phyloP scores from a whole-genome alignment of 2,329 filamentous ascomycete species.

The Scedosporium minutisporum region DNA sequence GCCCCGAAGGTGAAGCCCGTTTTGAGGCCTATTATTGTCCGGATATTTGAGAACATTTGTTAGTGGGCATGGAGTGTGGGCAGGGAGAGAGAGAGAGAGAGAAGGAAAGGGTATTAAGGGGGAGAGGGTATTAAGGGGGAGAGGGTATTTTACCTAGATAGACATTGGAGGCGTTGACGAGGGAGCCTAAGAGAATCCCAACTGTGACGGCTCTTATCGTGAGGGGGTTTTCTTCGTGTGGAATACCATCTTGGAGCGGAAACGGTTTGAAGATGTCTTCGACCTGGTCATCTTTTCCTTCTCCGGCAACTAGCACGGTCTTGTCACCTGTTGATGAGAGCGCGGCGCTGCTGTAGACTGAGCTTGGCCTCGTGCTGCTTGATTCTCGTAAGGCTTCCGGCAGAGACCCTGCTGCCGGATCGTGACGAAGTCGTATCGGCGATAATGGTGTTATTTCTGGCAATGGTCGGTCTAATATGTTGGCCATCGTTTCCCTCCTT shows the following conservation, averaged over 20 bases:
- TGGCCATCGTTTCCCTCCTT: not conserved
- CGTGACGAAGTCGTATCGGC: not conserved
- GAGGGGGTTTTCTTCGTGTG: conserved; percentile 37
- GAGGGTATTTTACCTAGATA: conserved; percentile 38
- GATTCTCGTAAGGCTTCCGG: not conserved
- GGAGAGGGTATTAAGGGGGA: not conserved
- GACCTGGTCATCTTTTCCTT: conserved; percentile 18
- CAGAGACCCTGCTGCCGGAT: not conserved
- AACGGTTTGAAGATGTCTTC: conserved; percentile 31
- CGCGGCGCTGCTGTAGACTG: conserved; percentile 8
- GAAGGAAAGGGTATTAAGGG: not conserved
- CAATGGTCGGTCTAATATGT: not conserved
- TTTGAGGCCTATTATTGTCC: conserved; percentile 28
- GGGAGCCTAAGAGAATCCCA: conserved; percentile 46
- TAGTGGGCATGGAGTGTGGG: not conserved
- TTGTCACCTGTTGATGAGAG: conserved; percentile 1
- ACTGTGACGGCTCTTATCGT: conserved; percentile 46
- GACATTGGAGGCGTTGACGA: conserved; percentile 53
- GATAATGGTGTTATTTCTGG: not conserved
- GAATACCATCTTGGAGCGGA: conserved; percentile 27
- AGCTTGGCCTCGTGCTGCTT: not conserved
- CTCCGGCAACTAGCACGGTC: conserved; percentile 9
- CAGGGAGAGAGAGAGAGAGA: not conserved
- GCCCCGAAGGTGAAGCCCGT: conserved; percentile 41
- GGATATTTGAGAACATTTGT: no score